phyloP scores from a whole-genome alignment of 345 rosid genomes.

The Abelmoschus esculentus region DNA sequence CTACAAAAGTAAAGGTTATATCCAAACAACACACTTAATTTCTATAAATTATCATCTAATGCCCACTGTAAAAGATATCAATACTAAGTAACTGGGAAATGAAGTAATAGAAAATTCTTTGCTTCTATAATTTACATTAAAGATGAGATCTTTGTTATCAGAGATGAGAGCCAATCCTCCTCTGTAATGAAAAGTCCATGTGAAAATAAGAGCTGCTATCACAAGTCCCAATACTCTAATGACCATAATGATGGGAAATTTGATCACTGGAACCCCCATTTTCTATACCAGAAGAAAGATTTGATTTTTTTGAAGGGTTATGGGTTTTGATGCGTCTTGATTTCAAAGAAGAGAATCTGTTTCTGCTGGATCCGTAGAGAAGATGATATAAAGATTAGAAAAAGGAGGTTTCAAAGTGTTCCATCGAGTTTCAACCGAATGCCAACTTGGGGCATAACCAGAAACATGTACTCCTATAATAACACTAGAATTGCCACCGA shows the following conservation, averaged over 20 bases:
- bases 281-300: background rate
- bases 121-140: background rate
- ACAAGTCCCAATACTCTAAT: conserved; percentile 51
- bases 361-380: background rate
- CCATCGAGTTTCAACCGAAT: background rate
- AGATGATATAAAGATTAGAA: background rate
- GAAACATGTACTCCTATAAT: background rate
- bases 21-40: background rate
- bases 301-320: background rate
- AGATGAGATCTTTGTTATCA: background rate
- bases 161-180: conserved; percentile 38
- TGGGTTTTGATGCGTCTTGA: background rate
- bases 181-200: conserved; percentile 72
- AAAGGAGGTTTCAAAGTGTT: background rate
- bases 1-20: too few species aligned
- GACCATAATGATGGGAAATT: conserved; percentile 47
- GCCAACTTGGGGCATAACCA: background rate
- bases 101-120: too few species aligned
- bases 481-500: background rate
- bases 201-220: conserved; percentile 44
- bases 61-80: background rate
- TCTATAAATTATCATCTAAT: background rate
- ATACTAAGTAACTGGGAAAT: too few species aligned
- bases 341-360: background rate
- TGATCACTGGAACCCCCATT: conserved; percentile 50